These are phyloP conservation scores for Pleurotus salmoneostramineus DNA, from an alignment of 768 basidiomycete species.

Conservation along the genomic window DNA sequence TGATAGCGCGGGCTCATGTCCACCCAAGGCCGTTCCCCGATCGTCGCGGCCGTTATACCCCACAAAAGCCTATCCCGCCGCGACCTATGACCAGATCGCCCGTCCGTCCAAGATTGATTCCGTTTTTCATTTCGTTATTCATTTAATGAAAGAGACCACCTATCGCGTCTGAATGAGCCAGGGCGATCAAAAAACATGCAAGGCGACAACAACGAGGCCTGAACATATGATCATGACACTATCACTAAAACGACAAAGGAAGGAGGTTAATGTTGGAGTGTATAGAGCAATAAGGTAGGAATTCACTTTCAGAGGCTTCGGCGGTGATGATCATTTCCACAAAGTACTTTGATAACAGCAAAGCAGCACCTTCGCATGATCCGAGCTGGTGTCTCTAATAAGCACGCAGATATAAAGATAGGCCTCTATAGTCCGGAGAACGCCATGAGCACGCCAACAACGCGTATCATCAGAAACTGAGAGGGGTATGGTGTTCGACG, in stretches of 20 bases:
- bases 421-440: constrained; percentile 6
- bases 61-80: background rate
- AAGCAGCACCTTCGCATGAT: background rate
- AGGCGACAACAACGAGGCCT: constrained; percentile 5
- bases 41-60: constrained; percentile 1
- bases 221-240: background rate
- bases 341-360: background rate
- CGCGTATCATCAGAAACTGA: background rate
- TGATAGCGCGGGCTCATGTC: background rate
- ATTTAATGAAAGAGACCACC: background rate
- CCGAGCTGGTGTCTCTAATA: background rate
- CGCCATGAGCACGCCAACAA: background rate
- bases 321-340: too few species aligned
- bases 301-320: too few species aligned
- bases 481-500: too few species aligned
- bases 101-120: background rate
- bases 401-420: background rate
- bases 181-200: background rate
- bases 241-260: background rate
- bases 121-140: background rate
- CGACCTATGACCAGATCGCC: background rate
- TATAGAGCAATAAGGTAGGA: too few species aligned
- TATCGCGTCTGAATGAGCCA: too few species aligned
- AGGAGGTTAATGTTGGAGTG: too few species aligned
- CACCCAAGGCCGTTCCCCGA: background rate